Percentiles rank a stretch among this genome's conserved stretches.
Conservation (phyloP, 345 rosid species). For the Sapria himalayana region DNA sequence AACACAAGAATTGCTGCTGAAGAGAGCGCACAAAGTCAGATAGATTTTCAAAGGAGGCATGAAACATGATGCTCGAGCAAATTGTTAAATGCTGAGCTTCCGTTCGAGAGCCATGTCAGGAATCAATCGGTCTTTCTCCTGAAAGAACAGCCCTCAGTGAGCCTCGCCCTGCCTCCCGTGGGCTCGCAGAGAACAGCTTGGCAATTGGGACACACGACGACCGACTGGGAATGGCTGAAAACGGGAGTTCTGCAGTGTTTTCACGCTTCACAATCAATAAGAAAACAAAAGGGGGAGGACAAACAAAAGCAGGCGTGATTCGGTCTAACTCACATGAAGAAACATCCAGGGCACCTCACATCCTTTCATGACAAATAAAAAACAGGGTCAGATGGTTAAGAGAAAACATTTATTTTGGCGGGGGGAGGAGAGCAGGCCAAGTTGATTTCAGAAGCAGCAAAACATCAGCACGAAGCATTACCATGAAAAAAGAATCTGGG, state of each 20-base stretch:
- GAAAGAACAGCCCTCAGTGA: conserved; percentile 58
- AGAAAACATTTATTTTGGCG: not conserved
- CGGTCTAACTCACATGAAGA: conserved; percentile 30
- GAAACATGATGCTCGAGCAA: too few species aligned
- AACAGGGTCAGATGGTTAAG: not conserved
- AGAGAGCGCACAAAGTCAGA: too few species aligned
- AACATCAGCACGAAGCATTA: conserved; percentile 5
- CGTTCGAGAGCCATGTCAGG: too few species aligned
- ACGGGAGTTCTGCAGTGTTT: conserved; percentile 34
- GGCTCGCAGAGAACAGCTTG: conserved; percentile 62
- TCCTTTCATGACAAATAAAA: conserved; percentile 20
- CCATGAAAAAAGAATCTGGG: conserved; percentile 59
- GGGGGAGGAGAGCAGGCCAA: not conserved
- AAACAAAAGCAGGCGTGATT: not conserved
- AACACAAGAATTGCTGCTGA: too few species aligned
- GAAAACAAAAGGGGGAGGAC: not conserved
- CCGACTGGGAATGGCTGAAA: conserved; percentile 64
- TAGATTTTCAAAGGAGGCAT: too few species aligned
- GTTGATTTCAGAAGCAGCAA: not conserved
- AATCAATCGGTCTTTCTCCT: conserved; percentile 35
- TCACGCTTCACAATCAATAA: not conserved
- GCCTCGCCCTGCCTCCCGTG: conserved; percentile 48
- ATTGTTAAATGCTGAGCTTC: too few species aligned
- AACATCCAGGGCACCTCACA: conserved; percentile 68
- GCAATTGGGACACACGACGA: conserved; percentile 55